These are phyloP conservation scores for Hymenoscyphus infarciens DNA, from an alignment of 2,329 filamentous ascomycete species.

Conservation along the genomic window DNA sequence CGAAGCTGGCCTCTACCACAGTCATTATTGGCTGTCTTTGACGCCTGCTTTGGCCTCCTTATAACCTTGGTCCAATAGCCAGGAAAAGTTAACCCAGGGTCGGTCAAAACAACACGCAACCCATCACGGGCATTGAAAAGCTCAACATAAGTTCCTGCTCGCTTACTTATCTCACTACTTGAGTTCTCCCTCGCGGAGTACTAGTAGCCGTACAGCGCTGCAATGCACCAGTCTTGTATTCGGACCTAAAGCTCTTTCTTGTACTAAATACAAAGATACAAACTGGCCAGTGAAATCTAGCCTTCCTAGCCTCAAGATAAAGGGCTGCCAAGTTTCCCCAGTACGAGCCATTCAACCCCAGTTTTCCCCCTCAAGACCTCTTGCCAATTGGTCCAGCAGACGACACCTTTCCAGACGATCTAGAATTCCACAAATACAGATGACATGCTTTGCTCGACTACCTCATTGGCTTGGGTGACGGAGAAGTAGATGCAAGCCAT, in stretches of 20 bases:
- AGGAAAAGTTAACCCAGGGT: background rate
- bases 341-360: background rate
- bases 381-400: background rate
- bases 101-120: too few species aligned
- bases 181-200: background rate
- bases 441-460: background rate
- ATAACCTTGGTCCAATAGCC: background rate
- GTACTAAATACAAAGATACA: background rate
- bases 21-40: background rate
- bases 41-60: background rate
- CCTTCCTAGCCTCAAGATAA: background rate
- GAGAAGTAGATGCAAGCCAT: background rate
- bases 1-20: background rate
- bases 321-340: constrained; percentile 4
- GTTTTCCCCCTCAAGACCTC: background rate
- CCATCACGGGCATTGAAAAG: background rate
- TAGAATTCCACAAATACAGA: constrained; percentile 2
- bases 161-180: background rate
- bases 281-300: background rate
- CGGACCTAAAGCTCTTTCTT: background rate
- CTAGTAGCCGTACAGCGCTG: background rate
- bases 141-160: background rate
- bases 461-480: background rate
- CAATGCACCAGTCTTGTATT: background rate
- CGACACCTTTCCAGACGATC: background rate